Base-by-base conservation (phyloP, 2,329 filamentous ascomycete species). In the Cercospora beticola region DNA sequence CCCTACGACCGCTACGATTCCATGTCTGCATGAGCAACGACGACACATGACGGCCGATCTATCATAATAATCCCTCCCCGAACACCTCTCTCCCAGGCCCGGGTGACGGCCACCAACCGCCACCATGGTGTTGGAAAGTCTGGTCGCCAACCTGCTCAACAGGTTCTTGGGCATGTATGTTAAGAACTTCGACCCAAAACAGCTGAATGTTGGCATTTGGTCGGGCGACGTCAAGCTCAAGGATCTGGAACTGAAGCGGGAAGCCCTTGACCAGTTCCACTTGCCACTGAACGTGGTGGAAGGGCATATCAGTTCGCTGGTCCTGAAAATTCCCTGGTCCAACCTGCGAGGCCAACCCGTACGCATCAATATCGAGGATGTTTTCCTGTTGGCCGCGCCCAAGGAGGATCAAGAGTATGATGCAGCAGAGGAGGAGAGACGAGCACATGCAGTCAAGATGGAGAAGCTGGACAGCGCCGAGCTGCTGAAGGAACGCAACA, bases 81-180 rank as follows among this genome's bases (percentile, higher is more conserved):
- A 7, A 23, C 26, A 28, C 5, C 9, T n/a, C 31, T 33, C 6
- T 56, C 76, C 89, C 89, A 82, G 84, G 88, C 90, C 91, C 78
- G 90, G 90, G 88, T 90, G 78, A 93, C 88, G 91, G 86, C 88
- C 84, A 79, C 79, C 80, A 75, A 76, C 80, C 80, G 76, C 83
- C 86, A 86, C 80, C 77, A 99, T 99, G 95, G 73, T 71, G 69
- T 89, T 99, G 83, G 95, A 99, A 87, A 92, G 94, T 75, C 87
- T 99, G 75, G 95, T 98, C 72, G 93, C 95, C 76, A 96, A 94
- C 82, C 86, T 99, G 85, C 90, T 99, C 76, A 99, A 99, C 85
- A 92, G 96, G 85, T 98, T 99, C 83, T 84, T 99, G 88, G 96
- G 95, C 86, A 97, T 98, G 91, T 99, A 99, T 82, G 94, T 99